These are phyloP conservation scores for Ophiostoma tasmaniense DNA, from an alignment of 2,329 filamentous ascomycete species.

Conservation along the genomic window DNA sequence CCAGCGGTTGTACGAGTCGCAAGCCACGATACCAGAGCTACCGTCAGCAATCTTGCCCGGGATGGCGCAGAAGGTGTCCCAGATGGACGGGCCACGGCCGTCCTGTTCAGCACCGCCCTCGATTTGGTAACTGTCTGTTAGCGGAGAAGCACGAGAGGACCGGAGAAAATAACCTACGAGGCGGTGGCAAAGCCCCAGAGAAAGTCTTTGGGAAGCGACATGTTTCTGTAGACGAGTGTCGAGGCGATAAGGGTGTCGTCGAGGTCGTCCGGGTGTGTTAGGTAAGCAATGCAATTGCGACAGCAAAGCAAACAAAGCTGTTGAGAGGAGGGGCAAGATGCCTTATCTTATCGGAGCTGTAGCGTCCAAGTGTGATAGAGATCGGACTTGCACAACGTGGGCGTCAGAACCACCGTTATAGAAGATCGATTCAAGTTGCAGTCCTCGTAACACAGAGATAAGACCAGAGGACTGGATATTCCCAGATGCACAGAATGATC, in stretches of 20 bases:
- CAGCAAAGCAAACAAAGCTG: not conserved
- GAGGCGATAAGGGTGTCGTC: not conserved
- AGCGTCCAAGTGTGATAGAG: not conserved
- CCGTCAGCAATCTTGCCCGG: slow-evolving; percentile 77
- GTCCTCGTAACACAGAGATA: too few relatives aligned
- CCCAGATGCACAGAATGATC: not conserved
- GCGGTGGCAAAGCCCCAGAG: slow-evolving; percentile 75
- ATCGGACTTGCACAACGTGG: not conserved
- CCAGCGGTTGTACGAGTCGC: slow-evolving; percentile 78
- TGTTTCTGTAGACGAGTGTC: slow-evolving; percentile 25
- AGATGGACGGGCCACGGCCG: slow-evolving; percentile 74
- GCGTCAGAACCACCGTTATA: not conserved
- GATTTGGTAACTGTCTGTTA: slow-evolving; percentile 64
- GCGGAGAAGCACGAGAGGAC: not conserved
- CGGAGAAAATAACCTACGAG: slow-evolving; percentile 40
- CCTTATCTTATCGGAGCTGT: slow-evolving; percentile 1
- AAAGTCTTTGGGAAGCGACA: slow-evolving; percentile 61
- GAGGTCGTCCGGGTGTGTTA: not conserved
- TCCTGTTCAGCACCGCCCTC: slow-evolving; percentile 69
- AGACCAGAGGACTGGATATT: too few relatives aligned
- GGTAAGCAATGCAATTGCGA: not conserved
- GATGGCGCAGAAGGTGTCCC: slow-evolving; percentile 79
- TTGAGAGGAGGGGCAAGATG: not conserved
- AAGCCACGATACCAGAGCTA: slow-evolving; percentile 66
- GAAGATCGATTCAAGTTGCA: not conserved